These are phyloP conservation scores for Irpex sp. DNA, from an alignment of 1,284 basidiomycete genomes.

Conservation along the genomic window DNA sequence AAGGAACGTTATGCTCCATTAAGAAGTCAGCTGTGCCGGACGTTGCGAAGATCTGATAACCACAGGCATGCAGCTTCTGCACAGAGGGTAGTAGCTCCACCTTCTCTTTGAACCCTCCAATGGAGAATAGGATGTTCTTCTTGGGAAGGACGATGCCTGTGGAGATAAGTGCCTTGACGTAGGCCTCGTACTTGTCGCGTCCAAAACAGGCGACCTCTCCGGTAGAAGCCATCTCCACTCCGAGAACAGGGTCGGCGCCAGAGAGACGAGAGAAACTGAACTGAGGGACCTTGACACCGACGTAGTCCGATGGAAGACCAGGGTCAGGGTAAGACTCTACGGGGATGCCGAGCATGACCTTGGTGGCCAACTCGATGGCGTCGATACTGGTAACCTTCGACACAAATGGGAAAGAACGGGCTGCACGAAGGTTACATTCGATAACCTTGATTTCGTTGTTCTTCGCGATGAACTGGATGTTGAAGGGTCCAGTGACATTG, in stretches of 20 bases:
- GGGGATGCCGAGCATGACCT: slow-evolving; percentile 92
- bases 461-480: slow-evolving; percentile 99
- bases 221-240: slow-evolving; percentile 99
- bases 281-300: slow-evolving; percentile 98
- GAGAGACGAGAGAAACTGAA: slow-evolving; percentile 96
- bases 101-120: slow-evolving; percentile 98
- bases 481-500: slow-evolving; percentile 98
- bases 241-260: slow-evolving; percentile 96
- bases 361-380: slow-evolving; percentile 97
- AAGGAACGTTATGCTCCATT: slow-evolving; percentile 79
- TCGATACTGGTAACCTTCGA: slow-evolving; percentile 98
- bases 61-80: slow-evolving; percentile 92
- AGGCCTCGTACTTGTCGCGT: slow-evolving; percentile 96
- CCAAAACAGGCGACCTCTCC: slow-evolving; percentile 99
- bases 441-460: slow-evolving; percentile 99
- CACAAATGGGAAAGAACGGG: slow-evolving; percentile 98
- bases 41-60: slow-evolving; percentile 97
- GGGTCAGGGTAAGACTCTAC: slow-evolving; percentile 90
- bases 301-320: slow-evolving; percentile 87
- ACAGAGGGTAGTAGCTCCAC: slow-evolving; percentile 94
- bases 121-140: slow-evolving; percentile 93
- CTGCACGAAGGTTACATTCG: slow-evolving; percentile 97
- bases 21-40: slow-evolving; percentile 97
- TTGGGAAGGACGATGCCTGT: slow-evolving; percentile 94
- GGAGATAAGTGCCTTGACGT: slow-evolving; percentile 95